Conservation (phyloP, 768 basidiomycete genomes). For the Mycena leptocephala region DNA sequence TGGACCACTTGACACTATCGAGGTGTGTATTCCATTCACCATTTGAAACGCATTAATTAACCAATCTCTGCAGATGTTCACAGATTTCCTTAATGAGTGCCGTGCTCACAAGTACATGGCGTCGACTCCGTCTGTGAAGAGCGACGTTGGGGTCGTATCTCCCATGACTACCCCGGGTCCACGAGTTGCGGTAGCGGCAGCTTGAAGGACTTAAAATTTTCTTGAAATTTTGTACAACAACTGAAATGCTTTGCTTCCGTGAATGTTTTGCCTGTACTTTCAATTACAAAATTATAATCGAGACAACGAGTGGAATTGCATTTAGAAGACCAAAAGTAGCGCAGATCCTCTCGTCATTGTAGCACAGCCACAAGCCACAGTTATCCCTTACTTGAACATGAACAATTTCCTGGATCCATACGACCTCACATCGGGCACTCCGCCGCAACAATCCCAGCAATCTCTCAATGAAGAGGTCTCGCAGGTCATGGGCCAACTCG, state of each 20-base stretch:
- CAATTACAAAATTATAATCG: too few species aligned
- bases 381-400: constrained; percentile 55
- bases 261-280: background rate
- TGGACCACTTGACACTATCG: constrained; percentile 98
- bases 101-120: constrained; percentile 66
- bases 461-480: constrained; percentile 90
- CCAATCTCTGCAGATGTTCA: constrained; percentile 81
- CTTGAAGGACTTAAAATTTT: constrained; percentile 40
- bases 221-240: background rate
- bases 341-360: background rate
- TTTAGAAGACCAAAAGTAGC: too few species aligned
- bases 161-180: constrained; percentile 43
- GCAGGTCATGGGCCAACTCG: constrained; percentile 91
- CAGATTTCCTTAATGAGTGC: constrained; percentile 91
- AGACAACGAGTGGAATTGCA: too few species aligned
- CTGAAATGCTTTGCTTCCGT: background rate
- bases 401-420: constrained; percentile 81
- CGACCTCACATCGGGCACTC: constrained; percentile 69
- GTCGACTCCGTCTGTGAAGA: constrained; percentile 33
- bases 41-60: background rate
- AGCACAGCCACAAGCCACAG: background rate
- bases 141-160: constrained; percentile 42
- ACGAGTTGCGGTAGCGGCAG: constrained; percentile 48
- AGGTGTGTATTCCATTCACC: constrained; percentile 65
- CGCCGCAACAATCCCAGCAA: constrained; percentile 61